Evolutionary conservation across 176 grass and related monocot genomes (phyloP).

Genomic region (Triticum urartu): DNA sequence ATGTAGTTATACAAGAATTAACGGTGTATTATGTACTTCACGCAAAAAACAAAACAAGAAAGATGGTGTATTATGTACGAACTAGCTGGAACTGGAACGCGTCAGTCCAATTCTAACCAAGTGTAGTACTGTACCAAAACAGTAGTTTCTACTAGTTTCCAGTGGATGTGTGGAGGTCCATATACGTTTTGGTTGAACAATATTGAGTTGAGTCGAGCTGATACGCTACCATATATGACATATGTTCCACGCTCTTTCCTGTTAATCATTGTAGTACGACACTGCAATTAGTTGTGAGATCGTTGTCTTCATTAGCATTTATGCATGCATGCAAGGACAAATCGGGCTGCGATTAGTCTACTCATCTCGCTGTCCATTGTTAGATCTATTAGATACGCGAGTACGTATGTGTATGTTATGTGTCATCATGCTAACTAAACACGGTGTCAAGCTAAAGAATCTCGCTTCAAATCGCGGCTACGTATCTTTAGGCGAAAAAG

Average conservation of each 20-base stretch:
- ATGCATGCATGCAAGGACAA: slow-evolving; percentile 16
- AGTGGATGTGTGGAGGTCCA: neutral
- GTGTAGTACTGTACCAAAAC: neutral
- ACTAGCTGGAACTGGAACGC: neutral
- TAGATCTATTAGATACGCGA: neutral
- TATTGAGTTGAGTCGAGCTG: neutral
- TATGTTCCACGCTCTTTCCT: neutral
- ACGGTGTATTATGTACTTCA: no score
- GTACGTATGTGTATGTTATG: neutral
- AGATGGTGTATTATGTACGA: neutral
- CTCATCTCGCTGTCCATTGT: neutral
- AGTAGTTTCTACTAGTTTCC: neutral
- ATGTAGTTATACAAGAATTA: neutral
- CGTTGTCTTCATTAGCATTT: neutral
- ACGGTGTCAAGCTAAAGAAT: neutral
- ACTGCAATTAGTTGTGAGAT: neutral
- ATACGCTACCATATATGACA: neutral
- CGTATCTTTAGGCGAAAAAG: neutral
- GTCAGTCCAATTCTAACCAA: neutral
- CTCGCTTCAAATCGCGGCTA: neutral
- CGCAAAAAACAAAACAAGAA: no score
- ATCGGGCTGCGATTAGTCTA: neutral
- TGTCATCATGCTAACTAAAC: neutral
- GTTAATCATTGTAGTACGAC: neutral
- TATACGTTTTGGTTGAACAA: neutral